A percentile compares a stretch with the other conserved stretches of the same genome.
These are phyloP conservation scores for Bruguiera parviflora DNA, from an alignment of 345 rosid genomes.

Conservation along the genomic window DNA sequence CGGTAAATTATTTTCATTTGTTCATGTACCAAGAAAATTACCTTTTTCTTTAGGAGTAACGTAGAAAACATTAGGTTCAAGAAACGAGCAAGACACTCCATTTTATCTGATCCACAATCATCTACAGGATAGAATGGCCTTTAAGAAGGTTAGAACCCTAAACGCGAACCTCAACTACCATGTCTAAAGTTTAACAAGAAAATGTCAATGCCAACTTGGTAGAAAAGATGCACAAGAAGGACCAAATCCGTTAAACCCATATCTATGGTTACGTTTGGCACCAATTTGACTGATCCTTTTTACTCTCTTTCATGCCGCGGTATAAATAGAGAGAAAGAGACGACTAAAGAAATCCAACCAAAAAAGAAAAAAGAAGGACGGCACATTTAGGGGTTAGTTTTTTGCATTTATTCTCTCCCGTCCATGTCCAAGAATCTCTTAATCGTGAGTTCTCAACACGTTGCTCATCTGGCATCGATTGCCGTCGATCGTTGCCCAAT, in stretches of 20 bases:
- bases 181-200: too few species aligned
- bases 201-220: not conserved
- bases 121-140: too few species aligned
- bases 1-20: too few species aligned
- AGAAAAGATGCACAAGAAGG: not conserved
- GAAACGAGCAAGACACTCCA: too few species aligned
- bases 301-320: not conserved
- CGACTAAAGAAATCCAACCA: not conserved
- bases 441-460: conserved; percentile 20
- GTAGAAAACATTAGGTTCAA: too few species aligned
- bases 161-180: too few species aligned
- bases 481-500: conserved; percentile 1
- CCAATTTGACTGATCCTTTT: not conserved
- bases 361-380: not conserved
- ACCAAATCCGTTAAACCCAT: not conserved
- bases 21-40: too few species aligned
- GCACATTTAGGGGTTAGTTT: conserved; percentile 26
- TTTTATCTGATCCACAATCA: too few species aligned
- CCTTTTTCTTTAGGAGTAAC: too few species aligned
- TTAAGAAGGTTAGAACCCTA: too few species aligned
- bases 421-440: conserved; percentile 17
- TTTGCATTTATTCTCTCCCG: not conserved
- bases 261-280: not conserved
- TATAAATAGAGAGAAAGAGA: not conserved
- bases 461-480: conserved; percentile 15